phyloP scores from a whole-genome alignment of 2,329 filamentous ascomycete species.

The Pezicula radicicola region DNA sequence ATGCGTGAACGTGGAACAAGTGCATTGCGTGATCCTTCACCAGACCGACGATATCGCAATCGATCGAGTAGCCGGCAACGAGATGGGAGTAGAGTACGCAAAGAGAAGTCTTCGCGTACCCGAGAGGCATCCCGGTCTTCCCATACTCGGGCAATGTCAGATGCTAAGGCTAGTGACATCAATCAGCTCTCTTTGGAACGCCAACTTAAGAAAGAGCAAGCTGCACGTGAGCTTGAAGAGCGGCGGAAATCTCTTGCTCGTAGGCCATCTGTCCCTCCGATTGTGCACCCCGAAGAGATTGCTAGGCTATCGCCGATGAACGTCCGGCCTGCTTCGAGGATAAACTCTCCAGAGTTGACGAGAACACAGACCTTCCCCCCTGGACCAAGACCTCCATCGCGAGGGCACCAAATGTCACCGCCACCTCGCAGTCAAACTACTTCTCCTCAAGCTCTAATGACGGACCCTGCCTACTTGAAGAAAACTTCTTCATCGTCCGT shows the following conservation, averaged over 20 bases:
- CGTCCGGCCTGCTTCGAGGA: conserved; percentile 15
- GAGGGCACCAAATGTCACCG: conserved; percentile 35
- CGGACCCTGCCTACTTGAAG: conserved; percentile 28
- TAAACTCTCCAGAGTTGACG: conserved; percentile 17
- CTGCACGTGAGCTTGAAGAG: conserved; percentile 84
- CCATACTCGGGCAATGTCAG: conserved; percentile 37
- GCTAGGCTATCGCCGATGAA: conserved; percentile 28
- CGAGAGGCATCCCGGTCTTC: conserved; percentile 13
- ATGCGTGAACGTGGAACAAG: conserved; percentile 29
- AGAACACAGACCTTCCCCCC: conserved; percentile 17
- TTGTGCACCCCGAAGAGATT: conserved; percentile 68
- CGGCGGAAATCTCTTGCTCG: conserved; percentile 80
- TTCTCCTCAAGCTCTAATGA: conserved; percentile 30
- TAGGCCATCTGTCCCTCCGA: conserved; percentile 74
- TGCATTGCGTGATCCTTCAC: conserved; percentile 23
- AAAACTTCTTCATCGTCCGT: conserved; percentile 44
- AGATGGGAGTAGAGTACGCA: conserved; percentile 18
- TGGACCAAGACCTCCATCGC: conserved; percentile 12
- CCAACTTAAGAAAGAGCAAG: conserved; percentile 67
- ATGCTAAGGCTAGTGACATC: conserved; percentile 51
- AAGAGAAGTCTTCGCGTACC: conserved; percentile 16
- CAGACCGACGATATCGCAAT: conserved; percentile 26
- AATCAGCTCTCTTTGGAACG: conserved; percentile 56
- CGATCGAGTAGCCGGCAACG: conserved; percentile 27
- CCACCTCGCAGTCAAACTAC: conserved; percentile 63